Evolutionary conservation across 148 eudicot species (phyloP).

Genomic region (Dianthus caryophyllus): DNA sequence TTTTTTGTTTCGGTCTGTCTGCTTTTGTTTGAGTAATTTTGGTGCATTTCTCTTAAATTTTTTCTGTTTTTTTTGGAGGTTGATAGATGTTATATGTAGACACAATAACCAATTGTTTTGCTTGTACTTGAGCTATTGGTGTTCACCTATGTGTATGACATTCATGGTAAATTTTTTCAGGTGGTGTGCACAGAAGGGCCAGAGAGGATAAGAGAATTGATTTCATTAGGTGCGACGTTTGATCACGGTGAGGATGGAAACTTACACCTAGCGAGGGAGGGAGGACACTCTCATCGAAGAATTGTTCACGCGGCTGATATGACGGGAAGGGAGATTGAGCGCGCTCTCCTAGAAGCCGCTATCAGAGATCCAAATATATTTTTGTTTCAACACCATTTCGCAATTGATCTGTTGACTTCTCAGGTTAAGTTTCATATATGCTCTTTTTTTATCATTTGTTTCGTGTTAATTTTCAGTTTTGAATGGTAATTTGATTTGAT

Average conservation of each 20-base stretch:
- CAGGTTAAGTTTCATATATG: constrained; percentile 43
- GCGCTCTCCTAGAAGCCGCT: constrained; percentile 81
- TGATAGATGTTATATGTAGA: too few relatives aligned
- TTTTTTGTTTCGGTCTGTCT: too few relatives aligned
- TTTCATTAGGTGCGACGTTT: constrained; percentile 96
- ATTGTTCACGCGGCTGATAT: constrained; percentile 99
- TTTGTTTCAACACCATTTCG: constrained; percentile 85
- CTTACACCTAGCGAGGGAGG: constrained; percentile 94
- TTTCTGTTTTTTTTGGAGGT: too few relatives aligned
- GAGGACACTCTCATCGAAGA: constrained; percentile 91
- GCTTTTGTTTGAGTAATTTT: too few relatives aligned
- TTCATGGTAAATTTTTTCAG: too few relatives aligned
- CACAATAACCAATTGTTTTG: too few relatives aligned
- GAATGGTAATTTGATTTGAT: background rate
- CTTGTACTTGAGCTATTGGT: too few relatives aligned
- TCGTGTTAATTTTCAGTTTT: background rate
- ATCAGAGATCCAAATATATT: constrained; percentile 71
- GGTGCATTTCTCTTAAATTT: too few relatives aligned
- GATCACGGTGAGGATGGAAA: constrained; percentile 99
- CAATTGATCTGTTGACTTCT: constrained; percentile 81
- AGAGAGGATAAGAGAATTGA: constrained; percentile 89
- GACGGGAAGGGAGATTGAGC: constrained; percentile 96
- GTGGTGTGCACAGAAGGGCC: constrained; percentile 99
- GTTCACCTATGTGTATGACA: too few relatives aligned
- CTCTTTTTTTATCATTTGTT: background rate